Evolutionary conservation across 2,329 filamentous ascomycete species (phyloP), one percentile per base, ranked within the genome.

Genomic region (Mariannaea sp.): DNA sequence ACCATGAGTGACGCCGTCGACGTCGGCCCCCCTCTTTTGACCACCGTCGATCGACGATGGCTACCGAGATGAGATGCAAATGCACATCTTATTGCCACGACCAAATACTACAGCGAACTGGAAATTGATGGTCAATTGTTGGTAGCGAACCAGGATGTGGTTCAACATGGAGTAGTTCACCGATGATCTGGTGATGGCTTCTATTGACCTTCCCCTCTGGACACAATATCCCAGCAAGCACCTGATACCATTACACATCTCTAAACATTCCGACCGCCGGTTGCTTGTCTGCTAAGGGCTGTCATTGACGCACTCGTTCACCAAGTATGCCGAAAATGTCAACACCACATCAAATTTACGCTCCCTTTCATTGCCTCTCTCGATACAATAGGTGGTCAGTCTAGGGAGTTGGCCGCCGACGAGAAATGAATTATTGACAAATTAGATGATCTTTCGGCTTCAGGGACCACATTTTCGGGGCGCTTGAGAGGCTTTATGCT

Each of bases 171-270:
- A 46, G 44, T 42, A 36, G 49, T 46, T 39, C 41, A 45, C 43
- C 30, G n/a, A 49, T 49, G 35, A 58, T 55, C 51, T 61, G 54
- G 62, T 49, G 52, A 63, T 57, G 49, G 30, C 57, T 62, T 57
- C 53, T 46, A 53, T 45, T 46, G 50, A 48, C 54, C 56, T 55
- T 57, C 54, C 54, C 41, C 35, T 53, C 45, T 35, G 27, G 30
- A 55, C 49, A 53, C 26, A 27, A 35, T 44, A 38, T 42, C 47
- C 41, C 42, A 32, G 26, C 33, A 48, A 56, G 47, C 58, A 60
- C 47, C 45, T 56, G 52, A 52, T 56, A 26, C 12, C 42, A 46
- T 52, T 33, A 39, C 27, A 43, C 35, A 26, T 30, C 42, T 36
- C 26, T 20, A 20, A 40, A 45, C 22, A 17, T 17, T 46, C 49